Base-by-base conservation (phyloP, 805 yeast species). In the Saccharomycopsis sp. region DNA sequence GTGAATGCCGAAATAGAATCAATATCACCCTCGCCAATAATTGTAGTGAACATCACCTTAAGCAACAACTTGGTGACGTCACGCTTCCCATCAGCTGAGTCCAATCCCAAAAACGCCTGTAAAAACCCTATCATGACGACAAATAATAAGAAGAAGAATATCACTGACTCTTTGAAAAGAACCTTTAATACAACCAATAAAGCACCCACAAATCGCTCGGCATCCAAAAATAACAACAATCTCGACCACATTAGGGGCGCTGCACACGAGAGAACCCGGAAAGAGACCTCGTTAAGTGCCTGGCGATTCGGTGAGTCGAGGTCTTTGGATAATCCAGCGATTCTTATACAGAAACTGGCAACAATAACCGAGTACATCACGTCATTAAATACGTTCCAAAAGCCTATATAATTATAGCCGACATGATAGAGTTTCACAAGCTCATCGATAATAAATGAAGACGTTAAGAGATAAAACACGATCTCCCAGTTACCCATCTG, bases 181-280 rank as follows among this genome's bases (percentile, higher is more conserved):
- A 85, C 85, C 66, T 88, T 87, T 54, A 87, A 73, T 3, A 89
- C 92, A 24, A 90, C 92, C 63, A 89, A 80, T 90, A 89, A 87
- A 1, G 90, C 88, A 51, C 97, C 97, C 53, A 89, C 88, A 69
- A 90, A 89, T 64, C 81, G 79, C 63, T 84, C 83, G 5, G 92
- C 86, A 68, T 89, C 97, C 64, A 89, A 76, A 70, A 78, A 89
- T 44, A 90, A 76, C 58, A 89, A 72, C 54, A 89, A 73, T 56
- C 97, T 76, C 1, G 87, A 79, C 94, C 96, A 89, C 79, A 89
- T 84, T 63, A 90, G 75, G 2, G 96, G 96, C 2, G 96, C 86
- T 14, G 88, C 90, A 65, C 91, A 78, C 0, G 96, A 85, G 54
- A 89, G 71, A 1, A 88, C 69, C 62, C 94, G 74, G 69, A 83